These are phyloP conservation scores for Tagetes erecta DNA, from an alignment of 129 eudicot species.

Conservation along the genomic window DNA sequence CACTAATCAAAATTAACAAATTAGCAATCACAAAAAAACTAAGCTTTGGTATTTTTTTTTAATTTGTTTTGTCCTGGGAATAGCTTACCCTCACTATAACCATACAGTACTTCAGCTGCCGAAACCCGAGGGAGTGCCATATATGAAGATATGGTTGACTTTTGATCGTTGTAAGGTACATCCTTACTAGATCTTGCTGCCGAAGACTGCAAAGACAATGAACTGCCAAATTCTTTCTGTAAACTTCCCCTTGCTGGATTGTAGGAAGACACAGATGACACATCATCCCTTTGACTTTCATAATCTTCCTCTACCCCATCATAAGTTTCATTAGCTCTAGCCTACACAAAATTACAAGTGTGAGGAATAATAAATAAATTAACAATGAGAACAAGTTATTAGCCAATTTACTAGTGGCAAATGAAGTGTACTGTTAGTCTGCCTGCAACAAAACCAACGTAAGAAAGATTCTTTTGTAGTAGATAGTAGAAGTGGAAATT, in stretches of 20 bases:
- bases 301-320: conserved; percentile 91
- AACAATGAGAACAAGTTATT: conserved; percentile 1
- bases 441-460: conserved; percentile 10
- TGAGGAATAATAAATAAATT: neutral
- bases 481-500: conserved; percentile 1
- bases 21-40: conserved; percentile 2
- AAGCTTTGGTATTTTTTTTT: neutral
- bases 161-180: conserved; percentile 55
- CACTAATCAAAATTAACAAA: conserved; percentile 2
- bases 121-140: conserved; percentile 66
- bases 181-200: conserved; percentile 75
- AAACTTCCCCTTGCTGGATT: conserved; percentile 65
- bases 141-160: conserved; percentile 61
- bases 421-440: conserved; percentile 2
- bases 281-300: conserved; percentile 81
- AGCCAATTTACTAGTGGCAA: conserved; percentile 9
- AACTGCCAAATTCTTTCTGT: conserved; percentile 73
- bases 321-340: conserved; percentile 69
- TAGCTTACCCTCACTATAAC: conserved; percentile 69
- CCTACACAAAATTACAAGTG: conserved; percentile 41
- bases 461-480: neutral
- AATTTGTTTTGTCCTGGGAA: conserved; percentile 3
- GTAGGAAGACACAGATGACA: conserved; percentile 87
- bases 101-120: conserved; percentile 74
- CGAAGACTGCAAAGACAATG: conserved; percentile 77